Percentiles rank a stretch among this genome's conserved stretches.
Evolutionary conservation across 495 filamentous ascomycete genomes (phyloP).

Genomic region (Cercophora sp.): DNA sequence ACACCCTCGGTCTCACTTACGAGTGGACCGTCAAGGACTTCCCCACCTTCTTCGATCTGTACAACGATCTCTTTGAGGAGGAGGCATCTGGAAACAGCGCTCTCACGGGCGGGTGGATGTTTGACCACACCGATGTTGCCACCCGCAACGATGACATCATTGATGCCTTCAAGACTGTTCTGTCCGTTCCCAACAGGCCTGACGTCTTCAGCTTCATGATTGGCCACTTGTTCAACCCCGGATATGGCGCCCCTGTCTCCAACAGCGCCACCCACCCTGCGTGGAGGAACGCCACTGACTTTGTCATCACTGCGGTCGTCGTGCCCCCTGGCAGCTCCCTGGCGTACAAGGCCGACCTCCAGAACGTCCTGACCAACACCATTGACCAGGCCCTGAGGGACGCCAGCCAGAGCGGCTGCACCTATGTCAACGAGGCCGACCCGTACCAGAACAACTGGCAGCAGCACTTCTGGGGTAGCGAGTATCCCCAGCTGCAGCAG

Average conservation of each 20-base stretch:
- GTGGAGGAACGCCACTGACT: slow-evolving; percentile 36
- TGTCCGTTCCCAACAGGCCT: slow-evolving; percentile 18
- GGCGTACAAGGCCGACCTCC: slow-evolving; percentile 20
- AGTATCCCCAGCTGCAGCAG: slow-evolving; percentile 31
- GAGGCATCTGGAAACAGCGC: slow-evolving; percentile 21
- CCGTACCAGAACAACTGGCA: slow-evolving; percentile 39
- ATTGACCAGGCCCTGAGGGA: slow-evolving; percentile 26
- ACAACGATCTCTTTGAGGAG: slow-evolving; percentile 36
- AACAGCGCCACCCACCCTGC: slow-evolving; percentile 51
- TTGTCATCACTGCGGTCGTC: slow-evolving; percentile 17
- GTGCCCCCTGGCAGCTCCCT: slow-evolving; percentile 11
- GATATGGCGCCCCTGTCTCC: slow-evolving; percentile 24
- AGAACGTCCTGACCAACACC: slow-evolving; percentile 23
- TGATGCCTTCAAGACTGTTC: slow-evolving; percentile 24
- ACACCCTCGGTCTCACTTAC: slow-evolving; percentile 20
- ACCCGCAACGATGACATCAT: slow-evolving; percentile 33
- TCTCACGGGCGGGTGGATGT: slow-evolving; percentile 37
- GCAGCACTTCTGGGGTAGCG: slow-evolving; percentile 34
- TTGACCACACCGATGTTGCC: slow-evolving; percentile 34
- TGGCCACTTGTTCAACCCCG: slow-evolving; percentile 43
- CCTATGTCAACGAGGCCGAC: slow-evolving; percentile 52
- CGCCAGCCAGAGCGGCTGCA: slow-evolving; percentile 27
- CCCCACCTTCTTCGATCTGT: slow-evolving; percentile 39
- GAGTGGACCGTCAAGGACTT: slow-evolving; percentile 22
- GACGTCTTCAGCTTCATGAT: slow-evolving; percentile 22